A percentile compares a stretch with the other conserved stretches of the same genome.
phyloP scores from a whole-genome alignment of 371 early-diverging fungal species.

The Apophysomyces ossiformis region DNA sequence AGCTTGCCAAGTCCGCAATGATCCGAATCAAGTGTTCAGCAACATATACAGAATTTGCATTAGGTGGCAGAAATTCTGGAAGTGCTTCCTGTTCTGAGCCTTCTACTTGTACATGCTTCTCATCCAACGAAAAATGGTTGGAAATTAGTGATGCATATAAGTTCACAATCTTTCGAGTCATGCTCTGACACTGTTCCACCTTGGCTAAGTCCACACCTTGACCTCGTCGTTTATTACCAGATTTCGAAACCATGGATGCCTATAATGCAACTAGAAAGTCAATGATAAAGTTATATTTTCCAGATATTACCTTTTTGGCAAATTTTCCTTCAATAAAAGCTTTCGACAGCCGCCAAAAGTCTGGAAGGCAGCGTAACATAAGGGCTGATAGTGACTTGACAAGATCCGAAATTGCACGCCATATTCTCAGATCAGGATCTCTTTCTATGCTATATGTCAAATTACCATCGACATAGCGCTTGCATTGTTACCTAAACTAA shows the following conservation, averaged over 20 bases:
- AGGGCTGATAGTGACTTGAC: slow-evolving; percentile 78
- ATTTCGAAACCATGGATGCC: slow-evolving; percentile 14
- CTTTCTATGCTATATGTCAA: slow-evolving; percentile 15
- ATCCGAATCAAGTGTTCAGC: slow-evolving; percentile 62
- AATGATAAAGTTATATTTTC: background rate
- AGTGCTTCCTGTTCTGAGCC: slow-evolving; percentile 28
- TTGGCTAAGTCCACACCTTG: slow-evolving; percentile 69
- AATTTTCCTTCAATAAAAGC: slow-evolving; percentile 88
- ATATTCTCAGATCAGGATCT: slow-evolving; percentile 62
- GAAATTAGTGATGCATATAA: slow-evolving; percentile 64
- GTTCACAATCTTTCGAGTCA: slow-evolving; percentile 78
- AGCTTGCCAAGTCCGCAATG: slow-evolving; percentile 58
- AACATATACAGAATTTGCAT: slow-evolving; percentile 61
- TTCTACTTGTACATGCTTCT: slow-evolving; percentile 29
- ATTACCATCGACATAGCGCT: background rate
- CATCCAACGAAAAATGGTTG: slow-evolving; percentile 56
- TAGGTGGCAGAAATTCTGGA: slow-evolving; percentile 48
- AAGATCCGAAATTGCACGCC: slow-evolving; percentile 72
- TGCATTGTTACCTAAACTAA: slow-evolving; percentile 30
- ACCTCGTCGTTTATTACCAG: slow-evolving; percentile 38
- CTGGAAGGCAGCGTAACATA: slow-evolving; percentile 81
- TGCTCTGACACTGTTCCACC: slow-evolving; percentile 76
- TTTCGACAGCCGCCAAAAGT: slow-evolving; percentile 89
- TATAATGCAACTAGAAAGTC: background rate
- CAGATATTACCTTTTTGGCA: slow-evolving; percentile 47